phyloP scores from a whole-genome alignment of 169 alveolate genomes.

The Plasmodium malariae region DNA sequence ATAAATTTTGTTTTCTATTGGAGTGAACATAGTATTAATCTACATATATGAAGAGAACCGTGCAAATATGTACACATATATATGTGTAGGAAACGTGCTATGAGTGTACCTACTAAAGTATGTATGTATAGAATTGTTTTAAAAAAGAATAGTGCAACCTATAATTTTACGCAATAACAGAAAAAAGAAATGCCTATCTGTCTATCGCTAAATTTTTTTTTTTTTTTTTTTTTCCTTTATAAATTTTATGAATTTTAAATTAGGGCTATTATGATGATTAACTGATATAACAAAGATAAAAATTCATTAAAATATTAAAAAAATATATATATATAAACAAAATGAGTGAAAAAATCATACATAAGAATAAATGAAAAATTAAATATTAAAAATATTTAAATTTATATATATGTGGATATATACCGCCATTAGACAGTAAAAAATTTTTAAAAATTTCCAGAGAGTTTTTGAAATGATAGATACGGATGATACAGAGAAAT shows the following conservation, averaged over 20 bases:
- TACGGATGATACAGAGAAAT: slow-evolving; percentile 65
- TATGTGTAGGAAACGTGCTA: too few relatives aligned
- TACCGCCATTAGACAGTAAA: slow-evolving; percentile 73
- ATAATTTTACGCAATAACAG: too few relatives aligned
- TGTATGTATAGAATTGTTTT: not conserved
- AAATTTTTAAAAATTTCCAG: slow-evolving; percentile 66
- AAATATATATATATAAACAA: too few relatives aligned
- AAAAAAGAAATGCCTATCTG: too few relatives aligned
- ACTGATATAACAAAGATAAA: too few relatives aligned
- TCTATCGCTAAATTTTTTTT: too few relatives aligned
- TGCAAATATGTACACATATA: not conserved
- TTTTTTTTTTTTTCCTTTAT: too few relatives aligned
- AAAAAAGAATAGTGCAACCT: too few relatives aligned
- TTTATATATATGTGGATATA: slow-evolving; percentile 70
- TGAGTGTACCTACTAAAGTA: not conserved
- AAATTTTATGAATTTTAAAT: too few relatives aligned
- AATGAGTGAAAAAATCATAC: slow-evolving; percentile 67
- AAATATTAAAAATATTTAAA: slow-evolving; percentile 65
- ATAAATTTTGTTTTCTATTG: slow-evolving; percentile 38
- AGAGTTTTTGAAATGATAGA: slow-evolving; percentile 75
- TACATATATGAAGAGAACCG: not conserved
- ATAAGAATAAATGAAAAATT: slow-evolving; percentile 63
- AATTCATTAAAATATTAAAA: too few relatives aligned
- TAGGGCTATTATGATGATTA: too few relatives aligned
- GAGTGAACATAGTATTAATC: slow-evolving; percentile 37